A percentile compares a stretch with the other conserved stretches of the same genome.
Evolutionary conservation across 164 flowering plant genomes (phyloP).

Genomic region (Amborella trichopoda): DNA sequence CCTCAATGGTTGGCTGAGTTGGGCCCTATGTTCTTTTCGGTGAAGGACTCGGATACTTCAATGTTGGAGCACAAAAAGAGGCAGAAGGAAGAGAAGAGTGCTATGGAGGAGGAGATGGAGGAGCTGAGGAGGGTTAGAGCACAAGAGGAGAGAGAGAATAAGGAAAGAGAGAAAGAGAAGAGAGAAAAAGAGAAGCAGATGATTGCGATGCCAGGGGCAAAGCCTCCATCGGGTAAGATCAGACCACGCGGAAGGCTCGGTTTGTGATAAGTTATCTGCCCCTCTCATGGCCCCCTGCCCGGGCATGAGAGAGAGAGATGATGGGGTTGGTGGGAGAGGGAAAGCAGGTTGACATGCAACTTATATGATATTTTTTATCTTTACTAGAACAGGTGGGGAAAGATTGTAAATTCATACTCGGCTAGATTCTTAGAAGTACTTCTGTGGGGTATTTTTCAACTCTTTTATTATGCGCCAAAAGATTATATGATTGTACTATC

Average conservation of each 20-base stretch:
- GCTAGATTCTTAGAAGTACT: too few species aligned
- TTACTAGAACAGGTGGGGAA: too few species aligned
- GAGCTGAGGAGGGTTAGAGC: constrained; percentile 50
- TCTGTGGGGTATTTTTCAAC: too few species aligned
- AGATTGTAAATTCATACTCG: too few species aligned
- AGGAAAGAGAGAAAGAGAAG: constrained; percentile 36
- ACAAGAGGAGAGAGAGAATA: constrained; percentile 28
- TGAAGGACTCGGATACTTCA: constrained; percentile 74
- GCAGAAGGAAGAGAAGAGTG: constrained; percentile 70
- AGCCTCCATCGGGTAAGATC: constrained; percentile 52
- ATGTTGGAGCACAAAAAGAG: constrained; percentile 75
- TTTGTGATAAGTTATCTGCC: constrained; percentile 40
- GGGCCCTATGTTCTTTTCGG: constrained; percentile 87
- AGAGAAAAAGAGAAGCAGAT: constrained; percentile 54
- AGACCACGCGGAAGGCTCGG: constrained; percentile 70
- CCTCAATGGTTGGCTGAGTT: constrained; percentile 91
- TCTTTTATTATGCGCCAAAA: too few species aligned
- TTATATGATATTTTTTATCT: too few species aligned
- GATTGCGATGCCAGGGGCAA: constrained; percentile 53
- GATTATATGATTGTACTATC: too few species aligned
- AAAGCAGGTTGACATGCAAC: too few species aligned
- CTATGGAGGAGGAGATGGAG: constrained; percentile 96
- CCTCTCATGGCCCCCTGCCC: too few species aligned
- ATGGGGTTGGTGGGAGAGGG: too few species aligned
- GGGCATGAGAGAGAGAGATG: too few species aligned